These are phyloP conservation scores for Oxytropis ochrocephala DNA, from an alignment of 306 rosid species.

Conservation along the genomic window DNA sequence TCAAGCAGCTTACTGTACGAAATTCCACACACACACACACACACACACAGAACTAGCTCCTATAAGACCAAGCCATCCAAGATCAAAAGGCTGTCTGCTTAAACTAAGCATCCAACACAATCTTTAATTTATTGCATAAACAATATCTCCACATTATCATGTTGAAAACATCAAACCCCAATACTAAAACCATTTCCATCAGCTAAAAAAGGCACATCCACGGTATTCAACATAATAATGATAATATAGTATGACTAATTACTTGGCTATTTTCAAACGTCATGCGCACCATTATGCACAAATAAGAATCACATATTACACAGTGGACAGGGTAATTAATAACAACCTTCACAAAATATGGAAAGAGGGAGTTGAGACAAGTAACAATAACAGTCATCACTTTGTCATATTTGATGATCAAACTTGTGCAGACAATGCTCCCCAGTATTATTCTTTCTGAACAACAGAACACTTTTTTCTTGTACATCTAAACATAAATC, in stretches of 20 bases:
- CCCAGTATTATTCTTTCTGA: not conserved
- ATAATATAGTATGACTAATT: not conserved
- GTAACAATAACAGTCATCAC: not conserved
- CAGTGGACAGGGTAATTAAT: not conserved
- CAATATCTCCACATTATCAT: not conserved
- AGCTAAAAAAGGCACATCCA: not conserved
- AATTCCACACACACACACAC: not conserved
- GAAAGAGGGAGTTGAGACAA: not conserved
- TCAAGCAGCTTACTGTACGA: slow-evolving; percentile 19
- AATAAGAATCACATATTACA: not conserved
- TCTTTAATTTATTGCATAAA: slow-evolving; percentile 1
- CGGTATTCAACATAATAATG: not conserved
- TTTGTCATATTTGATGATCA: not conserved
- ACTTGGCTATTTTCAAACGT: slow-evolving; percentile 2
- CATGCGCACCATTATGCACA: not conserved
- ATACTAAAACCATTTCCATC: not conserved
- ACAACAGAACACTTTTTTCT: not conserved
- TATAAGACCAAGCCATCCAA: slow-evolving; percentile 1
- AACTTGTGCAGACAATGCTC: not conserved
- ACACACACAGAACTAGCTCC: slow-evolving; percentile 1
- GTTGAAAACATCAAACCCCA: slow-evolving; percentile 1
- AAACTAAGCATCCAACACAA: slow-evolving; percentile 13
- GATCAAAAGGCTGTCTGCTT: slow-evolving; percentile 8
- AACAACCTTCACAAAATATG: slow-evolving; percentile 7
- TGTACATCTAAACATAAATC: not conserved